Evolutionary conservation across 179 eudicot species (phyloP).

Genomic region (Sideroxylon spinosum): DNA sequence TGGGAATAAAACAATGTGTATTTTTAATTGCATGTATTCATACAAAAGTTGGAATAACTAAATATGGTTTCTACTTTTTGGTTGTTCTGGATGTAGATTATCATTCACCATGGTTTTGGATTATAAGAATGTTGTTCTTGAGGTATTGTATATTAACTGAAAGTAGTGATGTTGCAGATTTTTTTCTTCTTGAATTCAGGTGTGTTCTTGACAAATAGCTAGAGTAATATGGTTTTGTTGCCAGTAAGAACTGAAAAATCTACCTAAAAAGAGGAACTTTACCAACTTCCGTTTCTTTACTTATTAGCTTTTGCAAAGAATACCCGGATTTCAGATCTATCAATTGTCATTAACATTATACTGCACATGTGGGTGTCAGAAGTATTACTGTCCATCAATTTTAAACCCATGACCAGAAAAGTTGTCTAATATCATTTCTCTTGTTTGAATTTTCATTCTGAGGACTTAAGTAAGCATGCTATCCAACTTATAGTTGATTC

Average conservation of each 20-base stretch:
- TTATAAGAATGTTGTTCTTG: background rate
- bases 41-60: background rate
- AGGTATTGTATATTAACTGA: background rate
- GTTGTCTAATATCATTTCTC: background rate
- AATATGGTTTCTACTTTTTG: background rate
- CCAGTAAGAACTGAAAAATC: background rate
- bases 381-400: background rate
- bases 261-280: background rate
- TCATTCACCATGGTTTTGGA: background rate
- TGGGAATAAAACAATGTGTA: background rate
- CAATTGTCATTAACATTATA: background rate
- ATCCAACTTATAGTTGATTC: background rate
- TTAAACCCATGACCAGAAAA: background rate
- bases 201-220: background rate
- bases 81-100: background rate
- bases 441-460: conserved; percentile 6
- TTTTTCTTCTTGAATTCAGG: background rate
- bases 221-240: background rate
- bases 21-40: background rate
- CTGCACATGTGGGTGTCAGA: conserved; percentile 7
- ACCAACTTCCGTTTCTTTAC: background rate
- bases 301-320: background rate
- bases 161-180: background rate
- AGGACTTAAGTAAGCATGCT: background rate
- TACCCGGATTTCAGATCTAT: background rate